Base-by-base conservation (phyloP, 306 rosid genomes). In the Neltuma alba region DNA sequence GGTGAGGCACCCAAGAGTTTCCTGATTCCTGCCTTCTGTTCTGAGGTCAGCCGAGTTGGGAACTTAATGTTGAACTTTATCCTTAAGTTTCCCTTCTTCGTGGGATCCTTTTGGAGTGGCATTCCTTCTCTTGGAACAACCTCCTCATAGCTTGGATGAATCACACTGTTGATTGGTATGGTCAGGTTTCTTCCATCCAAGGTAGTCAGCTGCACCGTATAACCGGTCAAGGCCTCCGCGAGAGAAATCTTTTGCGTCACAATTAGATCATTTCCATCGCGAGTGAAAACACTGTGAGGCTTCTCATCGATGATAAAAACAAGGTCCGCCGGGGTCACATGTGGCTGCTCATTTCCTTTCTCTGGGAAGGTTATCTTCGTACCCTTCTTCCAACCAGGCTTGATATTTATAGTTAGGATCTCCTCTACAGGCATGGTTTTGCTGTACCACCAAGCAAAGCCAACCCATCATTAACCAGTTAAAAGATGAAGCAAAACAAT, bases 371-470 rank as follows among this genome's bases (percentile, higher is more conserved):
- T 90, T 72, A 90, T 88, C 86, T 86, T 88, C 25, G 94, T 90
- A 25, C 94, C 92, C 76, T 90, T 88, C 76, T 88, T 90, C 94
- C 94, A 88, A 44, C 94, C 92, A 6, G 92, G 90, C 47, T 90
- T 90, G 13, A 90, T 79, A 38, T 74, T 71, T 3, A 88, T 88
- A 57, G 94, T 90, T 54, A 90, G 72, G 48, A 90, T 88, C 67
- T 90, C 92, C 72, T 90, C 94, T 20, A 86, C 90, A 11, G 42
- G 74, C 78, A 78, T 83, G 55, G 83, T 78, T 81, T 81, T 86
- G 25, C 91, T 90, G 79, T 76, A 84, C 0, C 64, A 52, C 68
- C 47, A 69, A 74, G n/a, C 45, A 79, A 36, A 54, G 38, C 30
- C 14, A 33, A 61, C 0, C 1, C 54, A 14, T 75, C 28, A 72